A percentile compares a stretch with the other conserved stretches of the same genome.
Conservation (phyloP, 1,284 basidiomycete species). For the Ustilago lituana region DNA sequence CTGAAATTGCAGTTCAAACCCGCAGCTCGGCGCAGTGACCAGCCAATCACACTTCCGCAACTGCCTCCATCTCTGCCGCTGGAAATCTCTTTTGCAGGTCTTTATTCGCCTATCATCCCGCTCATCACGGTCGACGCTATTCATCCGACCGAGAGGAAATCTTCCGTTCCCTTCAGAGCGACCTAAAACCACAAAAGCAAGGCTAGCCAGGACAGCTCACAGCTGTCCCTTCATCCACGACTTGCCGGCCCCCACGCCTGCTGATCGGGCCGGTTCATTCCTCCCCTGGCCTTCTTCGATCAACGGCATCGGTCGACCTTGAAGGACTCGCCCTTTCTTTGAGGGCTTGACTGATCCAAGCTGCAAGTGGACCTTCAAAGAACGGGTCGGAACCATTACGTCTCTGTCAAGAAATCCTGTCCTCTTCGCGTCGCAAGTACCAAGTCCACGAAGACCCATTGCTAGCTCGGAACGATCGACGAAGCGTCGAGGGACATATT, state of each 20-base stretch:
- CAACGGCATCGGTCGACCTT: too few relatives aligned
- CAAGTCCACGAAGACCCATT: background rate
- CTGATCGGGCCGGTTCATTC: constrained; percentile 25
- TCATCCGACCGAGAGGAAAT: constrained; percentile 17
- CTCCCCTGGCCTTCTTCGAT: background rate
- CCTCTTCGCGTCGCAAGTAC: background rate
- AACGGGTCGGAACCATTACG: constrained; percentile 3
- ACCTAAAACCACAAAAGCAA: background rate
- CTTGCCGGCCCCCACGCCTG: constrained; percentile 18
- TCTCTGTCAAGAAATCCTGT: too few relatives aligned
- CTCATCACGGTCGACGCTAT: constrained; percentile 6
- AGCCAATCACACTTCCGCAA: constrained; percentile 21
- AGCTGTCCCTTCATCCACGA: constrained; percentile 9
- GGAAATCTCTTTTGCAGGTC: too few relatives aligned
- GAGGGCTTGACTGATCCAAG: background rate
- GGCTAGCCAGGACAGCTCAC: background rate
- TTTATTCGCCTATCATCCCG: constrained; percentile 2
- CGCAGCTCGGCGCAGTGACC: background rate
- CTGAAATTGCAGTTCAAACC: constrained; percentile 4
- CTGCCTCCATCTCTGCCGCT: constrained; percentile 13
- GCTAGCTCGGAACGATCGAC: background rate
- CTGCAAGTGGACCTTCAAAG: background rate
- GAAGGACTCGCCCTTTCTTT: too few relatives aligned
- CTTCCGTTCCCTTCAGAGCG: constrained; percentile 10
- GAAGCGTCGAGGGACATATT: too few relatives aligned